Base-by-base conservation (phyloP, 345 rosid species). In the Moricandia moricandioides region DNA sequence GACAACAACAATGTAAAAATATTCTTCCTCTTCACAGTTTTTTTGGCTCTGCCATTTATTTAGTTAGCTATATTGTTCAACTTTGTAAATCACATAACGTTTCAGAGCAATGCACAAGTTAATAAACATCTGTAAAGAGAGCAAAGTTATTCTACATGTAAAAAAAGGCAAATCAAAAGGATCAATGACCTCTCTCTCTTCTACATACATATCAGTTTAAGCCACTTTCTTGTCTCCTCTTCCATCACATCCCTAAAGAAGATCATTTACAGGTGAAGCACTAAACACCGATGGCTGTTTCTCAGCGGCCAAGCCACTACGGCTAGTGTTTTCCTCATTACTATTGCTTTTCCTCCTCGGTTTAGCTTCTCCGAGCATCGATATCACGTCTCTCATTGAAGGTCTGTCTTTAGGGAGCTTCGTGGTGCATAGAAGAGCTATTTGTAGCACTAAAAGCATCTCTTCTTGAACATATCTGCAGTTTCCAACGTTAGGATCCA, bases 301-400 rank as follows among this genome's bases (percentile, higher is more conserved):
- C 84, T 72, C 79, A 18, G 71, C 24, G 24, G 24, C 67, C 51
- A 79, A 72, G 74, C 80, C 14, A 56, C 51, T 0, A 45, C 78
- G 74, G 37, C 70, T 64, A 70, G 81, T 79, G 58, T 69, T 79
- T 16, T 69, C 70, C 64, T 82, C 84, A 82, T 73, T 83, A 76
- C 88, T 76, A 24, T 76, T 84, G 79, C 89, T 91, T 86, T 94
- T 94, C 71, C 97, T 79, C 68, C 97, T 77, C 27, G 98, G 98
- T 69, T 88, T 94, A 21, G 97, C 98, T 79, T 94, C 97, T 8
- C 89, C 87, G 3, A 91, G 95, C 98, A 94, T 94, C 4, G 96
- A 86, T 69, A 90, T 80, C 35, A 86, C 98, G 64, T 90, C 93
- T 74, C 91, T 88, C 96, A 90, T 94, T 0, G 97, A 88, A 3